These are phyloP conservation scores for Pythium chondricola DNA, from an alignment of 352 stramenopile species.

Conservation along the genomic window DNA sequence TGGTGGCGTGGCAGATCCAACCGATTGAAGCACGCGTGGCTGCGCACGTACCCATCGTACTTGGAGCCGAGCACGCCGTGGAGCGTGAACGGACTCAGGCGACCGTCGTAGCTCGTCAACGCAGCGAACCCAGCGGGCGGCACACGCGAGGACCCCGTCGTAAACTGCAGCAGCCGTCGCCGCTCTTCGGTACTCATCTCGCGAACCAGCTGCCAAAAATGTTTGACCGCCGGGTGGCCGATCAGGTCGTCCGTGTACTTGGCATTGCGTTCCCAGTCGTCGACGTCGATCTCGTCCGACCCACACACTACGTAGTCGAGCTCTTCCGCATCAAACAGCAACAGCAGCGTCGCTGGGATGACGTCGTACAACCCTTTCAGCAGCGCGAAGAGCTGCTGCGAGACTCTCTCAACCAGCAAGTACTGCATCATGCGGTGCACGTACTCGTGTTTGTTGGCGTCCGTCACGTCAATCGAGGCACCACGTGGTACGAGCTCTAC, in stretches of 20 bases:
- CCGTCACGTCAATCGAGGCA: conserved; percentile 78
- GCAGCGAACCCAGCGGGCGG: conserved; percentile 20
- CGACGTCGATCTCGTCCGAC: conserved; percentile 86
- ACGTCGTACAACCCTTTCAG: conserved; percentile 91
- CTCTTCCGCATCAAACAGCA: conserved; percentile 93
- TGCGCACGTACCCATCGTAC: conserved; percentile 10
- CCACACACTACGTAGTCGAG: conserved; percentile 90
- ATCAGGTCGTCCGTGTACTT: conserved; percentile 2
- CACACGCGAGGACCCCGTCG: conserved; percentile 29
- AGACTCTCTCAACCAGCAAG: conserved; percentile 78
- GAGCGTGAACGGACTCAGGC: conserved; percentile 21
- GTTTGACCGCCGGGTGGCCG: neutral
- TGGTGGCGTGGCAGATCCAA: conserved; percentile 9
- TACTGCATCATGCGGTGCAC: conserved; percentile 89
- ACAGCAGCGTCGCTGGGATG: conserved; percentile 82
- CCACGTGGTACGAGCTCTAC: conserved; percentile 48
- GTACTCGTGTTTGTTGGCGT: conserved; percentile 92
- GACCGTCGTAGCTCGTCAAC: conserved; percentile 24
- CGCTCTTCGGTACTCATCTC: conserved; percentile 24
- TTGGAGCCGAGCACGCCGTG: neutral
- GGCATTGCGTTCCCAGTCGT: conserved; percentile 87
- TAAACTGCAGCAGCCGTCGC: conserved; percentile 28
- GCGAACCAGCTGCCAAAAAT: conserved; percentile 48
- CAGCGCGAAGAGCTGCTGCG: conserved; percentile 59
- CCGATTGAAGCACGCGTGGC: conserved; percentile 14